These are phyloP conservation scores for Pseudognaphalium luteoalbum DNA, from an alignment of 129 eudicot species.

Conservation along the genomic window DNA sequence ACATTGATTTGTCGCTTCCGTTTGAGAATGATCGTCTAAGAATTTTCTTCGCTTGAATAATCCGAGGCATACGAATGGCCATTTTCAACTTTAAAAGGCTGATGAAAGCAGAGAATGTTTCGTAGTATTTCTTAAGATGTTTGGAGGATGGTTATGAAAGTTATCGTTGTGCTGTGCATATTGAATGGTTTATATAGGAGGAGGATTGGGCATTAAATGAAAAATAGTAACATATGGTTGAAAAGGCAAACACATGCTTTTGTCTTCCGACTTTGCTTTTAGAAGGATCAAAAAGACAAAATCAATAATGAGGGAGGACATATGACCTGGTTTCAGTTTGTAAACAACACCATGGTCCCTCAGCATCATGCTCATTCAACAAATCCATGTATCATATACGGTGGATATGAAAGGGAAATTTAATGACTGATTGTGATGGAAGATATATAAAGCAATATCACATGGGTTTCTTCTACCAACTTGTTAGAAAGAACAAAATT, in stretches of 20 bases:
- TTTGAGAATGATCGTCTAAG: slow-evolving; percentile 18
- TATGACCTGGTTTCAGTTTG: background rate
- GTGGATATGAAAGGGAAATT: background rate
- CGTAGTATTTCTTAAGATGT: background rate
- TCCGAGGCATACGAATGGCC: slow-evolving; percentile 24
- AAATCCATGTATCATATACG: background rate
- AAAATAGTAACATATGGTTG: background rate
- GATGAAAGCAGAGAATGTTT: background rate
- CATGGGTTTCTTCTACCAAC: background rate
- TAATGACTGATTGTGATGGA: background rate
- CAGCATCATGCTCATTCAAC: background rate
- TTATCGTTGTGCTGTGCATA: background rate
- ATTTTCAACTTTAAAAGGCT: background rate
- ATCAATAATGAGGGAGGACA: background rate
- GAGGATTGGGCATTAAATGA: background rate
- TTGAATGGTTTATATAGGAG: background rate
- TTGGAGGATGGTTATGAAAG: background rate
- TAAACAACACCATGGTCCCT: background rate
- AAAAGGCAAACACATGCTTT: background rate
- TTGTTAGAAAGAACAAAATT: background rate
- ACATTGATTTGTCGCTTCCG: background rate
- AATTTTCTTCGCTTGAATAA: slow-evolving; percentile 20
- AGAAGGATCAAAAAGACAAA: background rate
- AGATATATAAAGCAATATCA: background rate
- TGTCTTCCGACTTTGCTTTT: background rate